phyloP scores from a whole-genome alignment of 192 early-diverging fungal genomes.

The Umbelopsis ramanniana region DNA sequence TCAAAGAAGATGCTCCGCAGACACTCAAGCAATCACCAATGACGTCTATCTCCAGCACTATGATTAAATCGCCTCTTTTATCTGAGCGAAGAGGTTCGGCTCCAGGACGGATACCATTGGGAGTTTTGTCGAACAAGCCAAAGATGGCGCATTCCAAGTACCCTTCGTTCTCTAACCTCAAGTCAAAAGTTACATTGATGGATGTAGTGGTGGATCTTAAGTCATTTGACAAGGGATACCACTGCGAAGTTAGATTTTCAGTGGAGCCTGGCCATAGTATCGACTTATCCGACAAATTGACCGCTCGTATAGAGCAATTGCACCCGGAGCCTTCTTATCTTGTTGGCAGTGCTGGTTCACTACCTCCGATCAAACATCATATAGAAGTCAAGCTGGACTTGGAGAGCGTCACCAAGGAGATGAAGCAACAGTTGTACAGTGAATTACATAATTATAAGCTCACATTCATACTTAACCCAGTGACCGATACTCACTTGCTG shows the following conservation, averaged over 20 bases:
- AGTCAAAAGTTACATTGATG: slow-evolving; percentile 21
- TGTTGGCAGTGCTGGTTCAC: slow-evolving; percentile 21
- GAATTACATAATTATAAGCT: slow-evolving; percentile 20
- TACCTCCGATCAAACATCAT: slow-evolving; percentile 22
- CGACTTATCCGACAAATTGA: slow-evolving; percentile 25
- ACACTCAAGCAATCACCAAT: slow-evolving; percentile 7
- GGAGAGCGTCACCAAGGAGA: background rate
- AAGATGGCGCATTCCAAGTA: background rate
- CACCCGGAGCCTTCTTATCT: slow-evolving; percentile 19
- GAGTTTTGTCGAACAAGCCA: slow-evolving; percentile 2
- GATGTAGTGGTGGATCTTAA: slow-evolving; percentile 44
- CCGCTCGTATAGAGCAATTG: slow-evolving; percentile 24
- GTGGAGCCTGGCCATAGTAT: slow-evolving; percentile 12
- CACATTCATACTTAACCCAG: slow-evolving; percentile 24
- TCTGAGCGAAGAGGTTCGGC: slow-evolving; percentile 23
- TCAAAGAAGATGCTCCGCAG: slow-evolving; percentile 13
- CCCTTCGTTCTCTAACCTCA: background rate
- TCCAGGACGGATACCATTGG: slow-evolving; percentile 8
- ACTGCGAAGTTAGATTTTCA: slow-evolving; percentile 28
- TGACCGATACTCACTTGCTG: slow-evolving; percentile 8
- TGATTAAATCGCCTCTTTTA: slow-evolving; percentile 9
- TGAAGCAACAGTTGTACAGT: background rate
- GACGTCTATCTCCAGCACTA: slow-evolving; percentile 1
- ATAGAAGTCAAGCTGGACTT: slow-evolving; percentile 12
- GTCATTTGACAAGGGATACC: slow-evolving; percentile 45